Evolutionary conservation across 495 filamentous ascomycete species (phyloP).

Genomic region (Chaetomium fimeti): DNA sequence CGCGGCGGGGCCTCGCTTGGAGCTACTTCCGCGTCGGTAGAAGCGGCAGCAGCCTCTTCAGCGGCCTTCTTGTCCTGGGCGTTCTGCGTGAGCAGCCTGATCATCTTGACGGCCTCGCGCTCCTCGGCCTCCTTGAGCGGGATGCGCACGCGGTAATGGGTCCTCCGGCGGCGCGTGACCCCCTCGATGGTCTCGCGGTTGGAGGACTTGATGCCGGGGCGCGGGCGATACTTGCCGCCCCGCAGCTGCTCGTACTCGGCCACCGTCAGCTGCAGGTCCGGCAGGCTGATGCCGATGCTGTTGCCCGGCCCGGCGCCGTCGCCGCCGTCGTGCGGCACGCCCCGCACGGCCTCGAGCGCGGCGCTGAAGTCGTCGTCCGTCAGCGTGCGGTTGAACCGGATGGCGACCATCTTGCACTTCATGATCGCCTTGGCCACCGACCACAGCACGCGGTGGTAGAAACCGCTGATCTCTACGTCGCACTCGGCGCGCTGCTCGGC

Average conservation of each 20-base stretch:
- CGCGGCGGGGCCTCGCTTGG: not conserved
- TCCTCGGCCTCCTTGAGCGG: constrained; percentile 41
- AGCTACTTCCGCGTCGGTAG: not conserved
- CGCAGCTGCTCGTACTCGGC: constrained; percentile 39
- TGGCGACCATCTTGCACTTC: constrained; percentile 70
- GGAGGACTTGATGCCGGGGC: constrained; percentile 27
- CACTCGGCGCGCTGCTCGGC: constrained; percentile 48
- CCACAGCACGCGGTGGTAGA: constrained; percentile 74
- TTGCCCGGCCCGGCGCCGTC: constrained; percentile 31
- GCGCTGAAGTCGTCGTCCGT: constrained; percentile 53
- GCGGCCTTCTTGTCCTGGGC: constrained; percentile 5
- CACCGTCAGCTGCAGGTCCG: constrained; percentile 53
- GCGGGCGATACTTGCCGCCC: constrained; percentile 33
- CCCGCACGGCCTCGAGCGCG: constrained; percentile 42
- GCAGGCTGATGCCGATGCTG: constrained; percentile 50
- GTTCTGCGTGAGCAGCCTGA: constrained; percentile 26
- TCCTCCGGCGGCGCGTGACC: constrained; percentile 21
- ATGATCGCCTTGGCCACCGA: constrained; percentile 81
- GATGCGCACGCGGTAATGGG: constrained; percentile 40
- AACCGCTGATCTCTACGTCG: constrained; percentile 67
- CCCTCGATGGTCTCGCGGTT: constrained; percentile 22
- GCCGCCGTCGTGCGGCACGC: constrained; percentile 31
- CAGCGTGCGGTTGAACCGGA: constrained; percentile 45
- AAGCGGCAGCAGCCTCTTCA: not conserved
- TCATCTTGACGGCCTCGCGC: constrained; percentile 38